These are phyloP conservation scores for Quercus agrifolia DNA, from an alignment of 306 rosid genomes.

Conservation along the genomic window DNA sequence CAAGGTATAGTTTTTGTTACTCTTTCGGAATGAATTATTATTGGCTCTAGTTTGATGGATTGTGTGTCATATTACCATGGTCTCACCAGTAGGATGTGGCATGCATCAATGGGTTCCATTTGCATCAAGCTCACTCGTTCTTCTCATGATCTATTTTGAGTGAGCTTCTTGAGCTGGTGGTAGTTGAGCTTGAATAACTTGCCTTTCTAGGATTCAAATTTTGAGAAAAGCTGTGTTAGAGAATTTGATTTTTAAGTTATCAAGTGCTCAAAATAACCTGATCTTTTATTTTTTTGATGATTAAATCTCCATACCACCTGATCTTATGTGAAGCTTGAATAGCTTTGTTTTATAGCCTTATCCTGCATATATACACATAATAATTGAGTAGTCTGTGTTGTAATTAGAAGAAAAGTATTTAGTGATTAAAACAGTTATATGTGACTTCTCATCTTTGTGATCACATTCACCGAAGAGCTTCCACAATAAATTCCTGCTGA, in stretches of 20 bases:
- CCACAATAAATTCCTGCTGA: not conserved
- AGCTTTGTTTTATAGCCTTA: not conserved
- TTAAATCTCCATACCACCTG: not conserved
- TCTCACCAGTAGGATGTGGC: not conserved
- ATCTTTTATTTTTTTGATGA: no score
- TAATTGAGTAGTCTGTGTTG: not conserved
- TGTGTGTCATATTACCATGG: not conserved
- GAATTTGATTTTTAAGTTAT: not conserved
- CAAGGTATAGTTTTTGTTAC: not conserved
- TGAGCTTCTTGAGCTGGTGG: not conserved
- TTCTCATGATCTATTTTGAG: not conserved
- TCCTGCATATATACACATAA: not conserved
- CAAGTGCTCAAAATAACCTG: not conserved
- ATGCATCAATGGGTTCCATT: no score
- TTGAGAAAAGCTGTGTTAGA: no score
- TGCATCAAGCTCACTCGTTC: not conserved
- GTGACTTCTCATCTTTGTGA: not conserved
- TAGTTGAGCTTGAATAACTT: not conserved
- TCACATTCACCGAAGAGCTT: not conserved
- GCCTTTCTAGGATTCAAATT: not conserved
- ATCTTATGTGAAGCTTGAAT: not conserved
- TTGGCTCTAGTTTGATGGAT: not conserved
- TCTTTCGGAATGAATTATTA: not conserved
- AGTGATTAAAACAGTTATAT: not conserved
- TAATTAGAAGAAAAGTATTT: not conserved